These are phyloP conservation scores for Fragaria vesca DNA, from an alignment of 306 rosid genomes.

Conservation along the genomic window DNA sequence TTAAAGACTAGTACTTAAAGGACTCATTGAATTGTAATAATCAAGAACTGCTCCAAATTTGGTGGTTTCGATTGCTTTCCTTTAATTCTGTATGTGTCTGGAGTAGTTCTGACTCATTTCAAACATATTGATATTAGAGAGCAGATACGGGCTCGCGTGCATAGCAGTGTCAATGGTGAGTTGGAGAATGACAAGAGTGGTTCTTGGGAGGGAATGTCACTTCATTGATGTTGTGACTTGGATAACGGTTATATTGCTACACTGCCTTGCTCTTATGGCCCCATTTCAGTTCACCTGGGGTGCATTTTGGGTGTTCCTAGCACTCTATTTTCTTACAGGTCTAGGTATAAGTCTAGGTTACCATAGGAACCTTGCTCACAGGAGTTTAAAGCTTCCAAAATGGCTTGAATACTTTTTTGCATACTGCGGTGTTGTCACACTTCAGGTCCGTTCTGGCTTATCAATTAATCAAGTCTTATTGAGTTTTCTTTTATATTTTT, in stretches of 20 bases:
- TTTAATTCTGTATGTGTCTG: background rate
- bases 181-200: background rate
- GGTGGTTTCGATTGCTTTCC: background rate
- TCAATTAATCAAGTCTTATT: background rate
- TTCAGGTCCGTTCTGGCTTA: background rate
- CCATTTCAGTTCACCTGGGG: constrained; percentile 4
- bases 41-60: background rate
- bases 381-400: background rate
- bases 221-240: background rate
- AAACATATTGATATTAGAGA: background rate
- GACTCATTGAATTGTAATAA: background rate
- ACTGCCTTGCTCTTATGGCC: background rate
- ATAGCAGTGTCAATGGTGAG: background rate
- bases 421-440: background rate
- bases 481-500: background rate
- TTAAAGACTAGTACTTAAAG: background rate
- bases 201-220: background rate
- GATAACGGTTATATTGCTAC: background rate
- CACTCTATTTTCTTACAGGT: background rate
- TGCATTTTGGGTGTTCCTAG: background rate
- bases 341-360: background rate
- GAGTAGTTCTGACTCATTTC: background rate
- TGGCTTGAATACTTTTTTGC: background rate
- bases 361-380: background rate
- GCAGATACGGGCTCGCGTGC: background rate